Conservation (phyloP, 257 asterid genomes). For the Petunia secreta region DNA sequence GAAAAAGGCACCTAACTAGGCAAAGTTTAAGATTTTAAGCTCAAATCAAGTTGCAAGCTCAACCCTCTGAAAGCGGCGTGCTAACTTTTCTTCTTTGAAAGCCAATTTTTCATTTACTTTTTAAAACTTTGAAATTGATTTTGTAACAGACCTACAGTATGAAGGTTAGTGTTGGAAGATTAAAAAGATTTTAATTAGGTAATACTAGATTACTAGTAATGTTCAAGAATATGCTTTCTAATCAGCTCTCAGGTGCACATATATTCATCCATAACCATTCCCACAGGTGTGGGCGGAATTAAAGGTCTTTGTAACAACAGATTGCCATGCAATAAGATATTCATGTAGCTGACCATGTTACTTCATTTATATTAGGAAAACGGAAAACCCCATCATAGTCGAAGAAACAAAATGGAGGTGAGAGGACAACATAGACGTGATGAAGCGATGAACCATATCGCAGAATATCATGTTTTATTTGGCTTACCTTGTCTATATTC, state of each 20-base stretch:
- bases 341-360: neutral
- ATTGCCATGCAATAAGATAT: neutral
- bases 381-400: neutral
- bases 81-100: neutral
- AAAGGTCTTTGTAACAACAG: neutral
- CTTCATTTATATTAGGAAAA: too few relatives aligned
- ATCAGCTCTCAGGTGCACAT: slow-evolving; percentile 2
- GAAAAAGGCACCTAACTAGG: neutral
- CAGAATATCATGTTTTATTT: slow-evolving; percentile 21
- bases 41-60: neutral
- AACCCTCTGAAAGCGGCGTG: neutral
- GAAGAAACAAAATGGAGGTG: neutral
- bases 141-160: neutral
- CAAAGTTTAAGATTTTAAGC: neutral
- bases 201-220: neutral
- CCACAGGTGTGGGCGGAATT: neutral
- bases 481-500: slow-evolving; percentile 81
- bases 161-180: neutral
- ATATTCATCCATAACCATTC: neutral
- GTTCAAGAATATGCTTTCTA: slow-evolving; percentile 1
- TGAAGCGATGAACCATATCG: neutral
- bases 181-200: neutral
- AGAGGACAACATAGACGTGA: neutral
- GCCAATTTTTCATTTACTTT: neutral
- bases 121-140: neutral